Percentiles rank a stretch among this genome's conserved stretches.
Conservation (phyloP, 1,139 yeast species). For the Candida sp. region DNA sequence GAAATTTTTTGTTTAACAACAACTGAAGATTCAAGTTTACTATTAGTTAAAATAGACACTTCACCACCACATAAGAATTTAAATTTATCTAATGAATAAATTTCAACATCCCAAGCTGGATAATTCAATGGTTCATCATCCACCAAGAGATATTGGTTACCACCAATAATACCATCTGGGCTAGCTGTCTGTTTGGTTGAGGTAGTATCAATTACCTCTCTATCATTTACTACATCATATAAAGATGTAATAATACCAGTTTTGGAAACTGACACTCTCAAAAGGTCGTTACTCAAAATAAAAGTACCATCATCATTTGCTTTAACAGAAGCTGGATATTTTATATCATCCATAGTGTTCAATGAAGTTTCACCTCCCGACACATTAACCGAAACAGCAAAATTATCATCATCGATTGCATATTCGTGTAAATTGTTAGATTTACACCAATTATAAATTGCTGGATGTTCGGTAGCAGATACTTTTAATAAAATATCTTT, state of each 20-base stretch:
- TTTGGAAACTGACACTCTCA: conserved; percentile 55
- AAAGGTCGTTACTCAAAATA: conserved; percentile 55
- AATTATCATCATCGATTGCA: conserved; percentile 5
- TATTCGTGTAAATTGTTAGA: neutral
- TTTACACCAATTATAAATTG: conserved; percentile 7
- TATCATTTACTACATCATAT: conserved; percentile 52
- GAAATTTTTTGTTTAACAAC: conserved; percentile 60
- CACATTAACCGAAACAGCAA: conserved; percentile 8
- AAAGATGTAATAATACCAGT: conserved; percentile 69
- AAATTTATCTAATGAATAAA: conserved; percentile 73
- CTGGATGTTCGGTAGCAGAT: conserved; percentile 7
- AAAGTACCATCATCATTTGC: conserved; percentile 38
- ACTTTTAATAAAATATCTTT: conserved; percentile 45
- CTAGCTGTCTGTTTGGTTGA: conserved; percentile 45
- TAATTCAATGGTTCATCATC: conserved; percentile 88
- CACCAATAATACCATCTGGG: conserved; percentile 42
- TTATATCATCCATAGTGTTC: conserved; percentile 18
- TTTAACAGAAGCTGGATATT: conserved; percentile 46
- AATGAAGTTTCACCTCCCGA: conserved; percentile 12
- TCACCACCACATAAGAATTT: conserved; percentile 42
- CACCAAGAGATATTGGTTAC: conserved; percentile 74
- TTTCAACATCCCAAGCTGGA: conserved; percentile 98
- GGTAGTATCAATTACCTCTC: conserved; percentile 65
- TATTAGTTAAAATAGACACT: conserved; percentile 49
- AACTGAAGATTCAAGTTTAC: conserved; percentile 61